Evolutionary conservation across 495 filamentous ascomycete species (phyloP), one percentile per base, ranked within the genome.

Genomic region (Tirmania nivea): DNA sequence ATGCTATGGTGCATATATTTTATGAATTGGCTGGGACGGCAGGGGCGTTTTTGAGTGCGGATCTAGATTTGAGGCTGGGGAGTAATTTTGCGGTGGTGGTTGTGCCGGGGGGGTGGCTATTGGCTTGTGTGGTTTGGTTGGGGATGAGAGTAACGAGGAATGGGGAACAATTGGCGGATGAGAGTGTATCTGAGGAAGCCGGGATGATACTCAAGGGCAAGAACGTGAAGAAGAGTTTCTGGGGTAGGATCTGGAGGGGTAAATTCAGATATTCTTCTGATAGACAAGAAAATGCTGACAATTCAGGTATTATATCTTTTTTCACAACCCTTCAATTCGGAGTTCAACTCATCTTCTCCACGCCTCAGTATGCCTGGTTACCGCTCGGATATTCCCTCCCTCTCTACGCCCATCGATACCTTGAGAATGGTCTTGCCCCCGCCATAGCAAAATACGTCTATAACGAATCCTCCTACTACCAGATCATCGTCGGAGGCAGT

Each of bases 281-380:
- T 31, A 31, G 7, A 7, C 7, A 31, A 31, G 25, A 31, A 31
- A 31, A 31, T 31, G 25, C 25, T 31, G 25, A 31, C 25, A 31
- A 7, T 67, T 10, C 53, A 34, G 67, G 67, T 19, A 60, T 65
- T 34, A 57, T 35, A 36, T 62, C 68, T 21, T 73, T 71, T 49
- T 48, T 60, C 36, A 59, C 66, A 56, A 69, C 68, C 9, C 62
- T 71, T 51, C 64, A 56, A 55, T 63, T 66, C 8, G 70, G 70
- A 31, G 65, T 58, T 34, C 57, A 55, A 6, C 64, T 72, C n/a
- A 62, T 72, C 52, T 68, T 71, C 57, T 61, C 64, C 21, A 63
- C 65, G 14, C 66, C 69, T 52, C 68, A 69, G 58, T 71, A 70
- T 51, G 57, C 70, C 49, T 72, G 70, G 70, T 60, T 72, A 20